These are phyloP conservation scores for Tympanopsis confertula DNA, from an alignment of 2,329 filamentous ascomycete genomes.

Conservation along the genomic window DNA sequence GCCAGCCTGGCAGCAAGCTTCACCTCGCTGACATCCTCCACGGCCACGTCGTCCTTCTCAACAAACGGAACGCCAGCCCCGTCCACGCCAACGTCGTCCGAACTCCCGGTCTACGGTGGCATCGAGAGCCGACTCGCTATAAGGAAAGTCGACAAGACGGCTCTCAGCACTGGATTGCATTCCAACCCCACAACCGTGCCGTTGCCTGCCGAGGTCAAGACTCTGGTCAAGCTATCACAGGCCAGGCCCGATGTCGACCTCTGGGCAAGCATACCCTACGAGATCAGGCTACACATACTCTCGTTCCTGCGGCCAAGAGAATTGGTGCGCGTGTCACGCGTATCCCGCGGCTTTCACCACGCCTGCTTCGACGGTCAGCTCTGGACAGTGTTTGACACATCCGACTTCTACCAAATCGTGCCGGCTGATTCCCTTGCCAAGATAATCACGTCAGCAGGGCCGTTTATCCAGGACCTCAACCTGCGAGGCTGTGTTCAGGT, in stretches of 20 bases:
- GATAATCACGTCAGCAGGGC: constrained; percentile 74
- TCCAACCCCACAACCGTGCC: constrained; percentile 37
- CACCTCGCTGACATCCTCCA: constrained; percentile 21
- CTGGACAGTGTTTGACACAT: constrained; percentile 75
- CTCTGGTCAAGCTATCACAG: constrained; percentile 15
- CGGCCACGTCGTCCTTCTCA: constrained; percentile 17
- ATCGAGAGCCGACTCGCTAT: constrained; percentile 36
- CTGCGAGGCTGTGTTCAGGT: constrained; percentile 84
- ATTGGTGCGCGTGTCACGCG: constrained; percentile 66
- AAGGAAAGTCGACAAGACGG: constrained; percentile 43
- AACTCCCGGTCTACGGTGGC: constrained; percentile 18
- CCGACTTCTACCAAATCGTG: constrained; percentile 79
- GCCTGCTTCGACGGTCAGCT: constrained; percentile 91
- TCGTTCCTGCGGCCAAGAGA: constrained; percentile 68
- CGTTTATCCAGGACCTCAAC: constrained; percentile 84
- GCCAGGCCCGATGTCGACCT: constrained; percentile 43
- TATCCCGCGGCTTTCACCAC: constrained; percentile 67
- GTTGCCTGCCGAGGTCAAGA: constrained; percentile 52
- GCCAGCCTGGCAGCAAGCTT: constrained; percentile 34
- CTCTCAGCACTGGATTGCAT: constrained; percentile 18
- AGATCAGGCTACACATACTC: constrained; percentile 70
- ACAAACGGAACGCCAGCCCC: constrained; percentile 3
- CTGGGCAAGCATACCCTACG: constrained; percentile 71
- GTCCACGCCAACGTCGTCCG: constrained; percentile 16
- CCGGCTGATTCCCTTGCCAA: constrained; percentile 72